These are phyloP conservation scores for Coemansia sp. DNA, from an alignment of 192 early-diverging fungal genomes.

Conservation along the genomic window DNA sequence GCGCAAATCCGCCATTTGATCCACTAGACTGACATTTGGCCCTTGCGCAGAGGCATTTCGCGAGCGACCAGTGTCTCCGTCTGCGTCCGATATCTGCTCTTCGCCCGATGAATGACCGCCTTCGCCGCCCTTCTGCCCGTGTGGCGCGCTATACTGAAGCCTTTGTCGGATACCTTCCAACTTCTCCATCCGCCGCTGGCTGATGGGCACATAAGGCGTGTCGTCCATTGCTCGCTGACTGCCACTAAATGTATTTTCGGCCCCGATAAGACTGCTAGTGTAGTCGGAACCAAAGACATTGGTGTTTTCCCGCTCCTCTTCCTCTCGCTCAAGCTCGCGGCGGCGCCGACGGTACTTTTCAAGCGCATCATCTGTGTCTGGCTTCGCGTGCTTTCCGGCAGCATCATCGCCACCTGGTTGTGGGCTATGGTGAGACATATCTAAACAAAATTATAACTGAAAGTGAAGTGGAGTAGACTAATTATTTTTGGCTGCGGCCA, in stretches of 20 bases:
- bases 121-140: background rate
- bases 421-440: background rate
- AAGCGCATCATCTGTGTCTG: conserved; percentile 17
- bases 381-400: background rate
- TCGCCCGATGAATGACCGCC: conserved; percentile 10
- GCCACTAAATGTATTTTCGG: background rate
- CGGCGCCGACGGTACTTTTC: conserved; percentile 53
- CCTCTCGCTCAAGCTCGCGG: conserved; percentile 44
- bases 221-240: background rate
- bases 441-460: no score
- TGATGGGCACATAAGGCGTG: conserved; percentile 25
- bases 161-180: conserved; percentile 32
- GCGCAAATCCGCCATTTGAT: conserved; percentile 80
- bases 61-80: background rate
- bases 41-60: conserved; percentile 35
- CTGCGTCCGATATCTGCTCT: background rate
- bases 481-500: background rate
- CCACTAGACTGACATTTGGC: conserved; percentile 75
- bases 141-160: conserved; percentile 14
- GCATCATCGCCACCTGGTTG: background rate
- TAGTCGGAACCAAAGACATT: conserved; percentile 3
- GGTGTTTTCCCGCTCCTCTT: conserved; percentile 13
- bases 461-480: background rate
- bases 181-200: conserved; percentile 36
- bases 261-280: background rate